These are phyloP conservation scores for Begonia peltatifolia DNA, from an alignment of 306 rosid species.

Conservation along the genomic window DNA sequence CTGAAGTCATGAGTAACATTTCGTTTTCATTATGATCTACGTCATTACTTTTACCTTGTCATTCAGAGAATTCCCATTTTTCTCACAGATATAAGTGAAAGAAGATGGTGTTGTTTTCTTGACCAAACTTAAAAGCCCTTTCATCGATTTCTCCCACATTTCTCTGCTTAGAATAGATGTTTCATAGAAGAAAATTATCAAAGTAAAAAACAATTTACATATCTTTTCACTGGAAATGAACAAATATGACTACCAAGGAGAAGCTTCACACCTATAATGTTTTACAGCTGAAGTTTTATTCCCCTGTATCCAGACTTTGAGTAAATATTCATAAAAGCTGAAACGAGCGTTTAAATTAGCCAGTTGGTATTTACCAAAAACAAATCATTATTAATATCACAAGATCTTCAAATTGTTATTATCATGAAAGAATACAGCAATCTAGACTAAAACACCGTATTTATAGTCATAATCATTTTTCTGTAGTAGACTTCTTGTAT, in stretches of 20 bases:
- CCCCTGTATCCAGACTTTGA: conserved; percentile 95
- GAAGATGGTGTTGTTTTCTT: conserved; percentile 85
- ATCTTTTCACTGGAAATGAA: no score
- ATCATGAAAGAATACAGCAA: no score
- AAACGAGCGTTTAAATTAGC: conserved; percentile 19
- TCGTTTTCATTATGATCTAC: no score
- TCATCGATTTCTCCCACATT: conserved; percentile 99
- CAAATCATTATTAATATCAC: no score
- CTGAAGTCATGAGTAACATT: no score
- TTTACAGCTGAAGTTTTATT: conserved; percentile 69
- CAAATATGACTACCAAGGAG: background rate
- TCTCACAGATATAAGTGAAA: conserved; percentile 87
- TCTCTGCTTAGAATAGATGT: conserved; percentile 33
- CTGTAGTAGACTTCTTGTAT: no score
- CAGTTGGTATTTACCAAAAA: background rate
- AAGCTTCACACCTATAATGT: conserved; percentile 59
- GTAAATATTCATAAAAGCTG: conserved; percentile 98
- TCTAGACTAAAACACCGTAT: no score
- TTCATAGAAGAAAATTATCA: background rate
- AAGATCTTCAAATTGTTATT: no score
- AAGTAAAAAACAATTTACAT: background rate
- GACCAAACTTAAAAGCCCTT: conserved; percentile 59
- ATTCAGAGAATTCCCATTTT: conserved; percentile 59
- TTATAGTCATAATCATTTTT: no score
- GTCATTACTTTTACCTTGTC: conserved; percentile 47